Base-by-base conservation (phyloP, 805 yeast species). In the Wickerhamomyces queroliae region DNA sequence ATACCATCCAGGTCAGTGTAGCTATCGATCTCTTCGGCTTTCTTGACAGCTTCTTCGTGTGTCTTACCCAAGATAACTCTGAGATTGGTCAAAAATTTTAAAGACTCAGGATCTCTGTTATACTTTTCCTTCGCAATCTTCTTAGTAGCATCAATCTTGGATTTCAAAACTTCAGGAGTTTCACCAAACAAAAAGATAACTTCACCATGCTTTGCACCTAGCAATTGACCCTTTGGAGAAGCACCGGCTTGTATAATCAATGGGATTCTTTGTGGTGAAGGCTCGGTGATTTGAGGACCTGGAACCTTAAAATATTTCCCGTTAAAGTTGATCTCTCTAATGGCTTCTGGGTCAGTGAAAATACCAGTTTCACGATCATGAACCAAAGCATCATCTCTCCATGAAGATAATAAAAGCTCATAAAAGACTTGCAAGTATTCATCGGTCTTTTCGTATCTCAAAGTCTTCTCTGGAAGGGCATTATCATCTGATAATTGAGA, bases 201-300 rank as follows among this genome's bases (percentile, higher is more conserved):
- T 43, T 66, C 71, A 3, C 69, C 71, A 46, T 64, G 59, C 38
- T 58, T 58, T 11, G 71, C 69, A 6, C 69, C 71, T 47, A 62
- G 59, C 10, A 62, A 61, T 32, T 55, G 53, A 13, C 72, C 71
- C n/a, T 53, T 55, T 13, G 57, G 47, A 8, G 71, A 66, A 26
- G 65, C 52, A 4, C 72, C 71, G 1, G 71, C 72, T 47, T 66
- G 72, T 25, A 66, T 56, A 29, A 66, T 50, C 10, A 67, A 59
- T 2, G 72, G 72, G 4, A 67, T 46, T 45, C 70, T 56, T 41
- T 66, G 72, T 7, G 66, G 67, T 8, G 70, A 55, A 4, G 71
- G 71, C 22, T 61, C 58, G 11, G 63, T 58, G 30, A 67, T 64
- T 38, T 47, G 58, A 4, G 68, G 68, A 2, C 67, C 69, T 2